Evolutionary conservation across 1,284 basidiomycete species (phyloP), one percentile per base, ranked within the genome.

Genomic region (Leccinum angustisporum): DNA sequence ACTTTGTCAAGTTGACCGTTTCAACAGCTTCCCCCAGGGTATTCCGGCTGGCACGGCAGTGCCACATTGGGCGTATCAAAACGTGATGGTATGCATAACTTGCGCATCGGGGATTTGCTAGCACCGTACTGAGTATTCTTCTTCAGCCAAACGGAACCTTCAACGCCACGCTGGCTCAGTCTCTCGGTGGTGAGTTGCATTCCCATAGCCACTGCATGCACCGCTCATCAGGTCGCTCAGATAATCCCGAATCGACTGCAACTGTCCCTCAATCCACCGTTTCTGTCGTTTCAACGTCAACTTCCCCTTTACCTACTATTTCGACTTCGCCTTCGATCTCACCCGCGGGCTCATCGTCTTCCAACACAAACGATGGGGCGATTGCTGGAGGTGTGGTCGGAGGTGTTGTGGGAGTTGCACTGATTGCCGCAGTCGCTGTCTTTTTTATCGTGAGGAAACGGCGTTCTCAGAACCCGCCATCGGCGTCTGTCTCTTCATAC

Each of bases 331-430:
- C 51, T 27, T 53, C 51, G n/a, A 18, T 31, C 30, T 13, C 31
- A 30, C 51, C 51, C 30, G 0, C 9, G 1, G 30, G 51, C 30
- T 2, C 51, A n/a, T n/a, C 48, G 25, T 25, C 51, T 27, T 31
- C 51, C 2, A 63, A 13, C 10, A 62, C 64, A 13, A 59, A 66
- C 30, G 55, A 63, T 0, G 74, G 61, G 4, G 70, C 72, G 8
- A 76, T 74, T 14, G 75, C 70, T 1, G 76, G 68, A 7, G 79
- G 79, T 16, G 74, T 80, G 5, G 70, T 82, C 10, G 81, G 80
- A 34, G 80, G 75, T 30, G 56, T 78, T 5, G 61, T 76, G 1
- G 71, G 69, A 9, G 57, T 75, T 30, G 74, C 71, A 3, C 27
- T 75, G 25, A 67, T 79, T 8, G 68, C 53, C 9, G 72, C 63